Base-by-base conservation (phyloP, 208 protist species). In the Spongospora subterranea region DNA sequence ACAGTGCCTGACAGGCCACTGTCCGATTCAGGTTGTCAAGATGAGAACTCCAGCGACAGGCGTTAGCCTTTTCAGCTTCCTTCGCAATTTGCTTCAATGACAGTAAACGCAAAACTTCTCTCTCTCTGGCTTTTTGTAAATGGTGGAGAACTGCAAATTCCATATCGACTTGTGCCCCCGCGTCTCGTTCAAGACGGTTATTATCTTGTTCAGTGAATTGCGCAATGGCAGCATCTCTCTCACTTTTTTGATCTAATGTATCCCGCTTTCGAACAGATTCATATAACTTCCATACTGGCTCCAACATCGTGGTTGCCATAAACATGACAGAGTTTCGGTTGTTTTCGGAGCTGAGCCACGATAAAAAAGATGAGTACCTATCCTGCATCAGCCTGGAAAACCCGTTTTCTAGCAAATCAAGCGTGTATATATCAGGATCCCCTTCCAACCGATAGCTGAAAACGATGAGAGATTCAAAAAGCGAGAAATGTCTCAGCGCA, bases 101-200 rank as follows among this genome's bases (percentile, higher is more conserved):
- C n/a, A 82, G 71, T 43, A 82, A 43, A 43, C 71, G 71, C 6
- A 82, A n/a, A 6, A 82, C 71, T n/a, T 82, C 71, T 43, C n/a
- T 35, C 13, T 82, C 71, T 35, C 71, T 6, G 13, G 35, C n/a
- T n/a, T 82, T 82, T 13, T 82, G 6, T 6, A 82, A n/a, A 6
- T 82, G 71, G n/a, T 82, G 71, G 17, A 82, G n/a, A n/a, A 82
- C 40, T 20, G 71, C 71, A n/a, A 82, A 82, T n/a, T 82, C 71
- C 71, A 82, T 82, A 20, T 82, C 71, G n/a, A n/a, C 71, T n/a
- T 82, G 6, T 6, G 71, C 71, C 6, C 6, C 40, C 35, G 13
- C 6, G 6, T 82, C 71, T 43, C 17, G 6, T 35, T 35, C 71
- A 6, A 35, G 17, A 6, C 17, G n/a, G 17, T 35, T n/a, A 6